These are phyloP conservation scores for Mycena polygramma DNA, from an alignment of 768 basidiomycete species.

Conservation along the genomic window DNA sequence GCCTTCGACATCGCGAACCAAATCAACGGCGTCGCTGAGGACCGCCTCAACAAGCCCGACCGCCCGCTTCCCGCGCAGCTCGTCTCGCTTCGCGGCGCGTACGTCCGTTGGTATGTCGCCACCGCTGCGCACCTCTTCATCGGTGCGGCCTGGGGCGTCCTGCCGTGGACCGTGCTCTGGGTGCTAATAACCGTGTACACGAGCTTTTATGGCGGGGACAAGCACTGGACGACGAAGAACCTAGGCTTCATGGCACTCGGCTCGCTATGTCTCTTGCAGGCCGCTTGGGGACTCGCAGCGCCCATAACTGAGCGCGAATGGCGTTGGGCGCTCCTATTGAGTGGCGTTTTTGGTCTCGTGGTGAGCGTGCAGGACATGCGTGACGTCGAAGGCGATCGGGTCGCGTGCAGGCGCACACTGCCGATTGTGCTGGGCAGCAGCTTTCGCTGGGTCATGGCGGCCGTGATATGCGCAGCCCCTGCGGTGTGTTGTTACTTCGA, in stretches of 20 bases:
- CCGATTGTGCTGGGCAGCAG: slow-evolving; percentile 55
- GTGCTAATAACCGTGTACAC: slow-evolving; percentile 22
- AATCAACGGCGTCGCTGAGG: slow-evolving; percentile 35
- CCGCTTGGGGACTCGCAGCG: slow-evolving; percentile 29
- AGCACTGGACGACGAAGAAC: slow-evolving; percentile 31
- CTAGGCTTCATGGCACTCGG: slow-evolving; percentile 30
- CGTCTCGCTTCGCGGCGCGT: slow-evolving; percentile 24
- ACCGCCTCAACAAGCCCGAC: slow-evolving; percentile 37
- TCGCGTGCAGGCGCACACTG: slow-evolving; percentile 52
- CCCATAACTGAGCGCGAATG: slow-evolving; percentile 18
- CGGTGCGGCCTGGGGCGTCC: slow-evolving; percentile 32
- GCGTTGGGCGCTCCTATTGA: slow-evolving; percentile 23
- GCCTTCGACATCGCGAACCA: slow-evolving; percentile 37
- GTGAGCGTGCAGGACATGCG: slow-evolving; percentile 57
- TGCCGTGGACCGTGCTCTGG: slow-evolving; percentile 34
- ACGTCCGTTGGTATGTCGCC: slow-evolving; percentile 28
- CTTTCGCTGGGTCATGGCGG: slow-evolving; percentile 42
- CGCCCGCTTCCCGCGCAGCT: slow-evolving; percentile 30
- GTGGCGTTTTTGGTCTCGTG: slow-evolving; percentile 51
- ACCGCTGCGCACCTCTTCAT: slow-evolving; percentile 24
- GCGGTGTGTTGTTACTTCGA: slow-evolving; percentile 27
- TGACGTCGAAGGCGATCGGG: slow-evolving; percentile 53
- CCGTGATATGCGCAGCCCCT: slow-evolving; percentile 15
- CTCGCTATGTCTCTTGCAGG: slow-evolving; percentile 27
- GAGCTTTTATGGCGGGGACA: slow-evolving; percentile 33